Evolutionary conservation across 208 protist species (phyloP).

Genomic region (Leishmania guyanensis): DNA sequence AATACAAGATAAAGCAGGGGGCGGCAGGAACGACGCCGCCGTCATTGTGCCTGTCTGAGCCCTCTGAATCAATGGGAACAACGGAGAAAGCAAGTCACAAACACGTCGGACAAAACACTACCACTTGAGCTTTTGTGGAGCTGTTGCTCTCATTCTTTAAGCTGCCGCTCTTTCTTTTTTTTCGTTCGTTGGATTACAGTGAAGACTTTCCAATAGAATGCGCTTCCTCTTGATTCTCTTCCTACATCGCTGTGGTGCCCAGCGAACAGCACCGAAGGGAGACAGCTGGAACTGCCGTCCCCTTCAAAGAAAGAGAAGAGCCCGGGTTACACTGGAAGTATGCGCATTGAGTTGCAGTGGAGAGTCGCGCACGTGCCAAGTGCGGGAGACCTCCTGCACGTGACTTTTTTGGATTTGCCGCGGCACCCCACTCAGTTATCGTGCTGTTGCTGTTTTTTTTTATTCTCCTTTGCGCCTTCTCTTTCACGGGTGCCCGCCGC

Average conservation of each 20-base stretch:
- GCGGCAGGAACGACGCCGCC: not conserved
- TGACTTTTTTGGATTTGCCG: constrained; percentile 1
- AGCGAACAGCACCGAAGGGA: not conserved
- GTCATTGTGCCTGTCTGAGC: not conserved
- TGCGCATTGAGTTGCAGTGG: not conserved
- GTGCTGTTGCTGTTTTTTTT: not conserved
- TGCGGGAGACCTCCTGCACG: not conserved
- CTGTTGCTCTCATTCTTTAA: not conserved
- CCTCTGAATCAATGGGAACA: not conserved
- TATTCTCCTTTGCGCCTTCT: not conserved
- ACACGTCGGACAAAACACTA: not conserved
- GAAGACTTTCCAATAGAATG: too few relatives aligned
- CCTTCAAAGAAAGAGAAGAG: not conserved
- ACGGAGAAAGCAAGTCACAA: not conserved
- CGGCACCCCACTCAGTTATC: not conserved
- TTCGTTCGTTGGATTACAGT: not conserved
- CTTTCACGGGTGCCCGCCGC: not conserved
- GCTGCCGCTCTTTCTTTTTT: not conserved
- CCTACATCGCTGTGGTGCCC: not conserved
- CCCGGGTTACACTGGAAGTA: not conserved
- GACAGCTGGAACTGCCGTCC: not conserved
- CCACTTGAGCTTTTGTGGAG: too few relatives aligned
- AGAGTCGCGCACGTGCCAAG: not conserved
- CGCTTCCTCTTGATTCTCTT: not conserved
- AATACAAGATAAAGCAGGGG: not conserved